Conservation (phyloP, 2,329 filamentous ascomycete genomes). For the Aspergillus terreus region DNA sequence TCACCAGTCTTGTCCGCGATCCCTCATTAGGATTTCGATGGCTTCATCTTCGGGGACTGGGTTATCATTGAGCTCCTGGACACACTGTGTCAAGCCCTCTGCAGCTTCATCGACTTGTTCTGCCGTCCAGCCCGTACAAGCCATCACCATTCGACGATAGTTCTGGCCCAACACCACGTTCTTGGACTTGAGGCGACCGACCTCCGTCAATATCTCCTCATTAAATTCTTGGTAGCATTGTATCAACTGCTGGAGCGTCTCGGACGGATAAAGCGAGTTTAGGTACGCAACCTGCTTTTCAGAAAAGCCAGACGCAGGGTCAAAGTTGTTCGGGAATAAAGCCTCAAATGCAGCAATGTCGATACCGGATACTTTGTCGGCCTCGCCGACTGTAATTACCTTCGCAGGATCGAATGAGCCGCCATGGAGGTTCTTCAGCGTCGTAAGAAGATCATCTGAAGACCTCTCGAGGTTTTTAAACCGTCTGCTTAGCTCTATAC, state of each 20-base stretch:
- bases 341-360: slow-evolving; percentile 32
- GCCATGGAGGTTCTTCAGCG: slow-evolving; percentile 47
- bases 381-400: slow-evolving; percentile 46
- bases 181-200: slow-evolving; percentile 68
- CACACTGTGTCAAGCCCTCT: slow-evolving; percentile 74
- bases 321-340: slow-evolving; percentile 36
- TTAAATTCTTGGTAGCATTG: slow-evolving; percentile 69
- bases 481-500: slow-evolving; percentile 63
- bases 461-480: slow-evolving; percentile 75
- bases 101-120: slow-evolving; percentile 75
- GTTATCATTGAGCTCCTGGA: slow-evolving; percentile 71
- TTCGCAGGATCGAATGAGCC: slow-evolving; percentile 44
- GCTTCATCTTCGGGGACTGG: slow-evolving; percentile 42
- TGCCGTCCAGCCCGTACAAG: slow-evolving; percentile 79
- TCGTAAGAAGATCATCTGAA: slow-evolving; percentile 64
- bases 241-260: slow-evolving; percentile 63
- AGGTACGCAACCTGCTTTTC: slow-evolving; percentile 42
- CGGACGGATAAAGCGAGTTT: slow-evolving; percentile 55
- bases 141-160: slow-evolving; percentile 80
- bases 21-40: slow-evolving; percentile 43
- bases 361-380: slow-evolving; percentile 41
- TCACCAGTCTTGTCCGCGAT: slow-evolving; percentile 44
- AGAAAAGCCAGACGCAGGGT: slow-evolving; percentile 40
- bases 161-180: slow-evolving; percentile 82
- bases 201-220: slow-evolving; percentile 61